Evolutionary conservation across 2,329 filamentous ascomycete species (phyloP), one percentile per base, ranked within the genome.

Genomic region (Neodidymelliopsis sp.): DNA sequence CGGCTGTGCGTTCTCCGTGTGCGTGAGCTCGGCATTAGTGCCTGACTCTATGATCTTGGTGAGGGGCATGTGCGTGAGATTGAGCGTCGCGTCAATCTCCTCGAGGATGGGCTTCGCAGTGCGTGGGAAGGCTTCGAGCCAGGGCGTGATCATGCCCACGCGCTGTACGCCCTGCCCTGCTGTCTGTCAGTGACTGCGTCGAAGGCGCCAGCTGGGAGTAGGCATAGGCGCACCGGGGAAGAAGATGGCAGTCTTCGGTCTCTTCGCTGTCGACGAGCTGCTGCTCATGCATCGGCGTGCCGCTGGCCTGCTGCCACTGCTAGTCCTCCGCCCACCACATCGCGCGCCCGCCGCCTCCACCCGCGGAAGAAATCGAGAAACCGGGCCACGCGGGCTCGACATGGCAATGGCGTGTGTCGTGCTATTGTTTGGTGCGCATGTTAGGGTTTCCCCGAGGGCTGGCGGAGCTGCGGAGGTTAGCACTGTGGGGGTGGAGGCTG

Each of bases 1-100:
- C 1, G 93, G 93, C 73, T 97, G 93, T 4, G 93, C 89, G 69
- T 96, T 92, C 57, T 89, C 84, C 4, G 93, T 97, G 48, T 84
- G 83, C 29, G 90, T 95, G 46, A 97, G 84, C 40, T 81, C 76
- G 46, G 84, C 85, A 61, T 89, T 90, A 1, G 93, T 89, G 0
- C 93, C 92, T 20, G 89, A 79, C 51, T 87, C 85, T 60, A 97
- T 96, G 50, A 93, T 81, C 19, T 81, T 79, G 28, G 90, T 91
- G 48, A 97, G 81, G 11, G 47, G 47, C 7, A 34, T 50, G 30
- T 29, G 34, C 55, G 86, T 86, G 65, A 87, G 85, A 60, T 87
- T 83, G 63, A 96, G 81, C 19, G 84, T 83, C 30, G 85, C 77
- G 75, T 97, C 91, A 71, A 96, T 91, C 74, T 96, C 89, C 58